These are phyloP conservation scores for Glutinoglossum americanum DNA, from an alignment of 495 filamentous ascomycete genomes.

Conservation along the genomic window DNA sequence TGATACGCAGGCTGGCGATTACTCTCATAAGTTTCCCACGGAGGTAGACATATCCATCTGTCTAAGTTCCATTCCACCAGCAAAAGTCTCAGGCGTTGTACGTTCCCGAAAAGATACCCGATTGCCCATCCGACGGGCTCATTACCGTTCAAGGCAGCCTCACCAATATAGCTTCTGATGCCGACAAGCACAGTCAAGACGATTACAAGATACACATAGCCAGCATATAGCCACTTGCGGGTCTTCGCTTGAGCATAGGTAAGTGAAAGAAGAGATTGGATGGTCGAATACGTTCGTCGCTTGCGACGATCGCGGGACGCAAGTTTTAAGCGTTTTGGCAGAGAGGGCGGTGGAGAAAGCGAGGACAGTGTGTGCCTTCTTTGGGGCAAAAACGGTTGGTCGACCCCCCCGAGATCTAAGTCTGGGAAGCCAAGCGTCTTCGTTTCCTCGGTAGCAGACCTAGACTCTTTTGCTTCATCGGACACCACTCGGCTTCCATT, in stretches of 20 bases:
- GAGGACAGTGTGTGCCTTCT: slow-evolving; percentile 12
- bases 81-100: slow-evolving; percentile 41
- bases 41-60: slow-evolving; percentile 54
- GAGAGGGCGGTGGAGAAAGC: not conserved
- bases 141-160: slow-evolving; percentile 39
- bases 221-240: slow-evolving; percentile 67
- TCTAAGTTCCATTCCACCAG: slow-evolving; percentile 42
- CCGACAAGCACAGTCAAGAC: slow-evolving; percentile 41
- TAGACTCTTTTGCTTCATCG: not conserved
- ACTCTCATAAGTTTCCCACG: slow-evolving; percentile 16
- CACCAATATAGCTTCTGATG: slow-evolving; percentile 44
- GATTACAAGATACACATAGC: slow-evolving; percentile 49
- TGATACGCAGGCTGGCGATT: slow-evolving; percentile 7
- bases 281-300: slow-evolving; percentile 37
- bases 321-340: slow-evolving; percentile 3
- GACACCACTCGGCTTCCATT: not conserved
- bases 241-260: slow-evolving; percentile 53
- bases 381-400: slow-evolving; percentile 1
- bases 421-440: not conserved
- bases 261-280: slow-evolving; percentile 57
- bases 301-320: slow-evolving; percentile 13
- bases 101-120: slow-evolving; percentile 70
- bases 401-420: not conserved
- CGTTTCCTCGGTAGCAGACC: not conserved
- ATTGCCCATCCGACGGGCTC: slow-evolving; percentile 89